Base-by-base conservation (phyloP, 2,329 filamentous ascomycete genomes). In the Polytolypa hystricis region DNA sequence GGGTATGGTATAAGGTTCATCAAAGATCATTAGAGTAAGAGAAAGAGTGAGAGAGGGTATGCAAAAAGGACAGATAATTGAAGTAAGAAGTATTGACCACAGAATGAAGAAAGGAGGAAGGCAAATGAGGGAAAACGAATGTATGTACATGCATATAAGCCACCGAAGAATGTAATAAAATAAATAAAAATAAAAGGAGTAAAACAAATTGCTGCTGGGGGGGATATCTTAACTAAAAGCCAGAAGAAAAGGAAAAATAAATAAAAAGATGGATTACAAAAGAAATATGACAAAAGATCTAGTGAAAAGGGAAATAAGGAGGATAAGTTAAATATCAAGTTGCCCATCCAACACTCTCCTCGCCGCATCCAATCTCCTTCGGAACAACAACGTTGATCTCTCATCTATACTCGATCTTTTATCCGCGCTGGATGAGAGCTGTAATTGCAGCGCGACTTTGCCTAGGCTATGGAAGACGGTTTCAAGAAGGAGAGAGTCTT, bases 311-410 rank as follows among this genome's bases (percentile, higher is more conserved):
- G n/a, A 19, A 20, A 34, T 32, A 21, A 30, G 27, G 17, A 30
- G 23, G 17, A 33, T 19, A 33, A 30, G 42, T 51, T 35, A 57
- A 46, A 48, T 44, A 45, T 67, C 67, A 44, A 78, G 70, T 41
- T 77, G 62, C 4, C 83, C 84, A 46, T 89, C 83, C 19, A 93
- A 65, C 3, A 84, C 71, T 35, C 74, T 70, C 41, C 78, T 75
- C 4, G 85, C 86, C 35, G 77, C 74, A 46, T 93, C 84, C 34
- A 94, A 69, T 46, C 81, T 70, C 44, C 81, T 67, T 41, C 84
- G 69, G 56, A 82, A 77, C 41, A 79, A 67, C 37, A 47, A 83
- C 73, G 42, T 73, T 60, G 47, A 69, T 68, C 40, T 70, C 60
- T 45, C 62, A 61, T 45, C 73, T 64, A 35, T 66, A 58, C 58